These are phyloP conservation scores for Sambucus nigra DNA, from an alignment of 129 eudicot genomes.

Conservation along the genomic window DNA sequence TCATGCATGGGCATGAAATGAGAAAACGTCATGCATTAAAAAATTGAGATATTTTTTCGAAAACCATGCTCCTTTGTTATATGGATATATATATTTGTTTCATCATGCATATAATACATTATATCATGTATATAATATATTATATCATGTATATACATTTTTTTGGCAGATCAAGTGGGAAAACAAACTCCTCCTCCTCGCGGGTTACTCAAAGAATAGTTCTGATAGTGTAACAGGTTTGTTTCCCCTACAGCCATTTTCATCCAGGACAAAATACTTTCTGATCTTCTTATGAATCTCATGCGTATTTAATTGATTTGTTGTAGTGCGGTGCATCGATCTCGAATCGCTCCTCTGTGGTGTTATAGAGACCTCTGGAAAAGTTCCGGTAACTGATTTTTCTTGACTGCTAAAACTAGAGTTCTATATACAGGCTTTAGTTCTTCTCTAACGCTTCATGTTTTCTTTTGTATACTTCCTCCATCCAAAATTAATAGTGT, in stretches of 20 bases:
- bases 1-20: too few relatives aligned
- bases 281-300: conserved; percentile 9
- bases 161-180: conserved; percentile 69
- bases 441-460: neutral
- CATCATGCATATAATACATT: too few relatives aligned
- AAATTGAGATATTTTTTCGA: too few relatives aligned
- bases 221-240: conserved; percentile 64
- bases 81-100: too few relatives aligned
- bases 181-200: conserved; percentile 45
- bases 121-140: conserved; percentile 7
- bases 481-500: too few relatives aligned
- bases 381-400: conserved; percentile 55
- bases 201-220: conserved; percentile 59
- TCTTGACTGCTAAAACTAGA: neutral
- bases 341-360: conserved; percentile 61
- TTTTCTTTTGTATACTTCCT: neutral
- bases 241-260: conserved; percentile 16
- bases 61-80: too few relatives aligned
- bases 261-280: conserved; percentile 10
- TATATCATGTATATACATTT: too few relatives aligned
- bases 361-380: conserved; percentile 65
- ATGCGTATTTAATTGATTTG: conserved; percentile 9
- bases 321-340: conserved; percentile 71
- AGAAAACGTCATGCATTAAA: too few relatives aligned
- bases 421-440: neutral